phyloP scores from a whole-genome alignment of 2,329 filamentous ascomycete species.

The Lasiodiplodia sp. region DNA sequence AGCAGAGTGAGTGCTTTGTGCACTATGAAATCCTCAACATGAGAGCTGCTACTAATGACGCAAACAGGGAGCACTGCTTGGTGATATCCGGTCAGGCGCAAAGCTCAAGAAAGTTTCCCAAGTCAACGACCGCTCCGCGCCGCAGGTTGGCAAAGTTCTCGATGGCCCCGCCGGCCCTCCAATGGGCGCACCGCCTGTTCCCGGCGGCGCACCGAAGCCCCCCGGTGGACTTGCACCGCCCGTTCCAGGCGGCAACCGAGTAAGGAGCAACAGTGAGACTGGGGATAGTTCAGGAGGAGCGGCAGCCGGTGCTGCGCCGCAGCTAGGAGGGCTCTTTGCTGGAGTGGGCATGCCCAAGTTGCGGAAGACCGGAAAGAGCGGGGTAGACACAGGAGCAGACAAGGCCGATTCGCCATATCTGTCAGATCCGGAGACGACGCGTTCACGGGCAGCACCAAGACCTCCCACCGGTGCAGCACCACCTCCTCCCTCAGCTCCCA shows the following conservation, averaged over 20 bases:
- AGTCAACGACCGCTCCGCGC: slow-evolving; percentile 91
- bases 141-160: slow-evolving; percentile 66
- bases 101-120: slow-evolving; percentile 79
- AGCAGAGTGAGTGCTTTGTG: slow-evolving; percentile 66
- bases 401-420: slow-evolving; percentile 75
- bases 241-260: slow-evolving; percentile 67
- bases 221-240: slow-evolving; percentile 75
- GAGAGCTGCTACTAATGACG: slow-evolving; percentile 25
- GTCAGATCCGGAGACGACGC: slow-evolving; percentile 76
- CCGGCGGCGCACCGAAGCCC: slow-evolving; percentile 62
- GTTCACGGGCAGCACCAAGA: slow-evolving; percentile 57
- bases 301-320: slow-evolving; percentile 61
- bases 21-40: neutral
- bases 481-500: slow-evolving; percentile 59
- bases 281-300: slow-evolving; percentile 37
- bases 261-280: slow-evolving; percentile 77
- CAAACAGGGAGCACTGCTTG: slow-evolving; percentile 78
- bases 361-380: slow-evolving; percentile 76
- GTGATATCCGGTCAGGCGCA: slow-evolving; percentile 84
- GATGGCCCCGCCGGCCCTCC: slow-evolving; percentile 67
- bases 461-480: slow-evolving; percentile 57
- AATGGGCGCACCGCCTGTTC: slow-evolving; percentile 83
- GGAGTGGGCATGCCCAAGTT: slow-evolving; percentile 90
- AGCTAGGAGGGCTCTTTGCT: slow-evolving; percentile 86
- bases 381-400: slow-evolving; percentile 59